Evolutionary conservation across 768 basidiomycete species (phyloP), one percentile per base, ranked within the genome.

Genomic region (Arthromyces matolae): DNA sequence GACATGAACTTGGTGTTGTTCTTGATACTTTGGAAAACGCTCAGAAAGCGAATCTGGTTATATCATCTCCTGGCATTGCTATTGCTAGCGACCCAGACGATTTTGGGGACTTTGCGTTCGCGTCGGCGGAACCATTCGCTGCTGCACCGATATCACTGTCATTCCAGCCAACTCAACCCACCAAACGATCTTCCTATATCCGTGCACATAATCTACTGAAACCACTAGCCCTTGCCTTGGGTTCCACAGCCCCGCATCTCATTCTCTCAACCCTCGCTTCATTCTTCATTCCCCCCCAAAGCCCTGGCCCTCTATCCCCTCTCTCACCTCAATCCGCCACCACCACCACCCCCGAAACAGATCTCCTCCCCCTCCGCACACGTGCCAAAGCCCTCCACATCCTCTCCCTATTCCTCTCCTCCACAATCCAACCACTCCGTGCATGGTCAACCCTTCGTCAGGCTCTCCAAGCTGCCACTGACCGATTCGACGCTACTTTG

Each of bases 401-500:
- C 0, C 83, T 99, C 10, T 72, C 83, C 1, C 70, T 75, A 1
- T 95, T 91, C 60, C 80, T 95, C 32, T 91, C 85, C 0, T 74
- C 79, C 1, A 43, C 55, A 10, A 64, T 96, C 36, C 81, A 87
- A 52, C 93, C 95, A 0, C 68, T 93, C 1, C 73, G 78, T 3
- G 69, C 75, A 54, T 90, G 87, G 81, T 71, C 77, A 6, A 66
- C 77, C 18, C 71, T 89, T 28, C 71, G 77, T 23, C 64, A 80
- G 3, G 79, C 86, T 12, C 73, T 97, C 16, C 78, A 87, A 10
- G 77, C 86, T 0, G 84, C 90, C 0, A 81, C 85, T 62, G 94
- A 97, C 58, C 76, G 90, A 4, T 98, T 95, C 66, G 92, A 97
- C 56, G 87, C 88, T 10, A 78, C 73, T 22, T 73, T 95, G 10